Percentiles rank a stretch among this genome's conserved stretches.
Conservation (phyloP, 2,329 filamentous ascomycete genomes). For the Furcasterigmium furcatum region DNA sequence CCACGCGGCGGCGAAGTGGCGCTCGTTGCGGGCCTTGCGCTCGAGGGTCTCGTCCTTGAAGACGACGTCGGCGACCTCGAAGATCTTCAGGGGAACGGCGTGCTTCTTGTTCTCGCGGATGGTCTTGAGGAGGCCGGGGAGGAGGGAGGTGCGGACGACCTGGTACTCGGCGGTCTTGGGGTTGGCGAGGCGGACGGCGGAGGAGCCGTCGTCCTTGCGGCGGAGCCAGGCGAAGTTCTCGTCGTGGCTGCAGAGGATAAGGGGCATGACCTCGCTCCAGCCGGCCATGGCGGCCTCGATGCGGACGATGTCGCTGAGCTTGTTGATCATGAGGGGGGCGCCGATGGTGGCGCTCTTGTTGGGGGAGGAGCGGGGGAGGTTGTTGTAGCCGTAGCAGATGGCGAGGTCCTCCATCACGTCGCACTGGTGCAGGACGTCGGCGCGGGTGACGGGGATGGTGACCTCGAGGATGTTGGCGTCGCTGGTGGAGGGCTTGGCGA, state of each 20-base stretch:
- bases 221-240: conserved; percentile 98
- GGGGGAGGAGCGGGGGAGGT: conserved; percentile 81
- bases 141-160: conserved; percentile 80
- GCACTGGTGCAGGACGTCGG: conserved; percentile 92
- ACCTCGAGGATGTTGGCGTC: conserved; percentile 74
- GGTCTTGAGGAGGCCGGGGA: conserved; percentile 89
- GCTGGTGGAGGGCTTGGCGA: conserved; percentile 70
- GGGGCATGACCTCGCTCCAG: conserved; percentile 93
- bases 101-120: conserved; percentile 92
- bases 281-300: conserved; percentile 88
- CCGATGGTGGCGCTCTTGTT: conserved; percentile 84
- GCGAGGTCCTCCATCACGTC: conserved; percentile 99
- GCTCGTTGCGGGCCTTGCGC: conserved; percentile 85
- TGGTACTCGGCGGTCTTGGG: conserved; percentile 94
- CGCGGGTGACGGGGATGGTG: conserved; percentile 80
- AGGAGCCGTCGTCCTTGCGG: conserved; percentile 80
- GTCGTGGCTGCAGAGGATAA: conserved; percentile 95
- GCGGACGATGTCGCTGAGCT: conserved; percentile 87
- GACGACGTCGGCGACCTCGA: conserved; percentile 86
- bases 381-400: conserved; percentile 97
- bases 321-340: conserved; percentile 87
- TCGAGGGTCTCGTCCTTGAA: conserved; percentile 83
- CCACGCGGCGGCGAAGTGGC: conserved; percentile 94
- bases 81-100: conserved; percentile 84
- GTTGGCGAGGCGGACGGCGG: conserved; percentile 82